Conservation (phyloP, 805 yeast genomes). For the Kodamaea jinghongensis region DNA sequence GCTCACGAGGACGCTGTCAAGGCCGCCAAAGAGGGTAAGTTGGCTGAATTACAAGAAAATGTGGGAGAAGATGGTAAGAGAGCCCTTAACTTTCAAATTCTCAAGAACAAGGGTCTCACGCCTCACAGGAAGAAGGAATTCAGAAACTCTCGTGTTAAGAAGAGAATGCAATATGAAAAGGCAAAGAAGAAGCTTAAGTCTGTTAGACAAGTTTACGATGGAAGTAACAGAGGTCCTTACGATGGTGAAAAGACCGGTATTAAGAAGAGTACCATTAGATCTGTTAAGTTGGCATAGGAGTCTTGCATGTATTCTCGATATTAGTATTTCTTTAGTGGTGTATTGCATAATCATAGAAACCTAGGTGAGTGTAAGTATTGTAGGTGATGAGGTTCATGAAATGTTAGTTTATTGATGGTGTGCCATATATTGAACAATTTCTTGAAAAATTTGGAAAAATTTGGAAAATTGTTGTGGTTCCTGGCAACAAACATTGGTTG, state of each 20-base stretch:
- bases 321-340: too few relatives aligned
- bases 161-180: slow-evolving; percentile 93
- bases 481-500: too few relatives aligned
- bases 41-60: slow-evolving; percentile 66
- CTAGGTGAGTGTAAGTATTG: too few relatives aligned
- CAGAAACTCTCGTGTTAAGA: slow-evolving; percentile 95
- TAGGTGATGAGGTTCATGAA: too few relatives aligned
- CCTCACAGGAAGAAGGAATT: slow-evolving; percentile 90
- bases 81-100: slow-evolving; percentile 90
- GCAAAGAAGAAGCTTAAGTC: slow-evolving; percentile 93
- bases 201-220: slow-evolving; percentile 84
- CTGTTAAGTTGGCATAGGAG: slow-evolving; percentile 60
- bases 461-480: too few relatives aligned
- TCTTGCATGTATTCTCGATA: too few relatives aligned
- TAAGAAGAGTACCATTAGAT: slow-evolving; percentile 86
- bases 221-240: slow-evolving; percentile 66
- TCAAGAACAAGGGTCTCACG: slow-evolving; percentile 95
- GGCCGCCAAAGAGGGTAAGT: slow-evolving; percentile 82
- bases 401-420: too few relatives aligned
- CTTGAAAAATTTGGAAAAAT: too few relatives aligned
- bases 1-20: slow-evolving; percentile 69
- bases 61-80: slow-evolving; percentile 84
- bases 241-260: slow-evolving; percentile 97
- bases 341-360: too few relatives aligned
- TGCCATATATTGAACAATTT: too few relatives aligned